Percentiles rank a stretch among this genome's conserved stretches.
phyloP scores from a whole-genome alignment of 371 early-diverging fungal species.

The Rhizopus sp. region DNA sequence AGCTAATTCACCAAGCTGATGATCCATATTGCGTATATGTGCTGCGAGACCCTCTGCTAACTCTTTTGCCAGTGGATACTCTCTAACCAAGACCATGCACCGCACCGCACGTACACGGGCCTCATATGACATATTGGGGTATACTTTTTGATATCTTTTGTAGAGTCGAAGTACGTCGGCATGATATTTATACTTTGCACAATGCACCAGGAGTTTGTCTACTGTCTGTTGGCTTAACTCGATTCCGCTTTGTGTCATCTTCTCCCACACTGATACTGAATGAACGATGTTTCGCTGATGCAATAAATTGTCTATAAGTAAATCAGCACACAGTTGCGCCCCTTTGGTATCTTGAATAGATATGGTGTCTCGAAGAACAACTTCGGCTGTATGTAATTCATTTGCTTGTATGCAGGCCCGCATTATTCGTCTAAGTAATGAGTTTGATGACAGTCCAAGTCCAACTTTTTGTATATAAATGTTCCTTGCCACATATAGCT shows the following conservation, averaged over 20 bases:
- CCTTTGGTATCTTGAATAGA: constrained; percentile 18
- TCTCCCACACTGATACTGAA: constrained; percentile 29
- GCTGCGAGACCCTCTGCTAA: constrained; percentile 20
- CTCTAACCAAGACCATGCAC: constrained; percentile 22
- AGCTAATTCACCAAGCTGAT: constrained; percentile 6
- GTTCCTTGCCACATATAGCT: constrained; percentile 21
- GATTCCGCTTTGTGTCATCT: constrained; percentile 5
- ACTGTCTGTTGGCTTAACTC: not conserved
- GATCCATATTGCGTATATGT: constrained; percentile 5
- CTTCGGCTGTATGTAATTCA: constrained; percentile 17
- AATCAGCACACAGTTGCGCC: constrained; percentile 6
- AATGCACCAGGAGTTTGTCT: constrained; percentile 4
- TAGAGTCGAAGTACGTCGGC: constrained; percentile 31
- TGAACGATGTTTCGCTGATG: constrained; percentile 17
- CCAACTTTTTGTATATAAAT: constrained; percentile 24
- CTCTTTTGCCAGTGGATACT: constrained; percentile 8
- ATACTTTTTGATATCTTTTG: constrained; percentile 23
- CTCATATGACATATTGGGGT: constrained; percentile 26
- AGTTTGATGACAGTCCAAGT: constrained; percentile 15
- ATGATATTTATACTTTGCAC: constrained; percentile 26
- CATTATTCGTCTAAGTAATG: constrained; percentile 18
- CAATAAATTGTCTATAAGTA: constrained; percentile 26
- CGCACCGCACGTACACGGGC: constrained; percentile 21
- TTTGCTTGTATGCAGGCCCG: constrained; percentile 23
- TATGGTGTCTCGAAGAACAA: constrained; percentile 22